Evolutionary conservation across 495 filamentous ascomycete genomes (phyloP), one percentile per base, ranked within the genome.

Genomic region (Penicillium riverlandense): DNA sequence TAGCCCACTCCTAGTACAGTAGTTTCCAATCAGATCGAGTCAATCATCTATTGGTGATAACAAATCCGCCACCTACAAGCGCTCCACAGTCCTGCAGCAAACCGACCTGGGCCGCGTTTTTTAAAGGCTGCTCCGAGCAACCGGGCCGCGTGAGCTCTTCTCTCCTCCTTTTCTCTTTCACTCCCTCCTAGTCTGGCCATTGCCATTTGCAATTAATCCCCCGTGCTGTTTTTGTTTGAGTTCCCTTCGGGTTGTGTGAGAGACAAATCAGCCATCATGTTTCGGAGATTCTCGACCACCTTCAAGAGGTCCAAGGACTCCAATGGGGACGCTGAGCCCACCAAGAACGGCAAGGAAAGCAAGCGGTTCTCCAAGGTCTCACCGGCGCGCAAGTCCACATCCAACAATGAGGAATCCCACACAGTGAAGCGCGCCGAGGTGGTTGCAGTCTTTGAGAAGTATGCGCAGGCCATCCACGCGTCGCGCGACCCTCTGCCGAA

Each of bases 401-500:
- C 62, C 29, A 49, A 66, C 9, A 55, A 67, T 27, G 54, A 59
- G 16, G 54, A 61, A n/a, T 55, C 53, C 39, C 59, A 67, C 29
- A 43, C 46, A 32, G 67, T 68, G 38, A 69, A 61, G 43, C 57
- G 61, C 10, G 52, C 48, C 13, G 69, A 75, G 39, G 68, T 71
- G 8, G 52, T 60, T n/a, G 61, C 59, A 14, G 71, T 75, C 10
- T 84, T 88, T 43, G 70, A 77, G 41, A 69, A 76, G 48, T 79
- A 79, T 63, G 74, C 70, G 11, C 82, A 86, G 47, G 51, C 88
- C 13, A 74, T 88, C 38, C 76, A 81, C 39, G 78, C 84, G 28
- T 78, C 76, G 29, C 71, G 72, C 37, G 70, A 77, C 39, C 85
- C 87, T 22, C 54, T 86, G 46, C 84, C 87, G 0, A 78, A 71